These are phyloP conservation scores for Leccinellum luteum DNA, from an alignment of 768 basidiomycete genomes.

Conservation along the genomic window DNA sequence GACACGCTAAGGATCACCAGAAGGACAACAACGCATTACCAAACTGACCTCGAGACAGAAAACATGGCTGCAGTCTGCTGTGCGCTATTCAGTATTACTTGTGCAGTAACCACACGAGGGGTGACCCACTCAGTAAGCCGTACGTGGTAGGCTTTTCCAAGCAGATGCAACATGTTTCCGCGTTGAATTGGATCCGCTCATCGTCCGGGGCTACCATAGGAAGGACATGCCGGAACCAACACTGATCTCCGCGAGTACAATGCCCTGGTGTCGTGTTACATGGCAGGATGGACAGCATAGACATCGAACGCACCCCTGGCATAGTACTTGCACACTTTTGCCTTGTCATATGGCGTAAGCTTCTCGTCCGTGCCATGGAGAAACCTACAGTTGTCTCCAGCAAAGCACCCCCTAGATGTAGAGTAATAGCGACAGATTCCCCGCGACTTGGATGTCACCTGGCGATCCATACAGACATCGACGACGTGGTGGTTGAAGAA, in stretches of 20 bases:
- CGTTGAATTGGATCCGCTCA: slow-evolving; percentile 31
- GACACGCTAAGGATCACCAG: slow-evolving; percentile 4
- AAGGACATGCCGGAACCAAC: slow-evolving; percentile 71
- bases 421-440: slow-evolving; percentile 70
- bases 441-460: slow-evolving; percentile 65
- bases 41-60: slow-evolving; percentile 67
- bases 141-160: slow-evolving; percentile 68
- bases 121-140: slow-evolving; percentile 60
- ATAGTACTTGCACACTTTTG: slow-evolving; percentile 68
- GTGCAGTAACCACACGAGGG: neutral
- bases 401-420: slow-evolving; percentile 64
- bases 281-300: neutral
- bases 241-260: slow-evolving; percentile 64
- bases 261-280: slow-evolving; percentile 45
- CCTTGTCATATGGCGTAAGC: slow-evolving; percentile 67
- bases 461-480: slow-evolving; percentile 45
- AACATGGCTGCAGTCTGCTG: slow-evolving; percentile 73
- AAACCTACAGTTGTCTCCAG: slow-evolving; percentile 72
- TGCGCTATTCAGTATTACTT: slow-evolving; percentile 4
- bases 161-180: slow-evolving; percentile 67
- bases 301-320: slow-evolving; percentile 44
- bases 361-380: slow-evolving; percentile 54
- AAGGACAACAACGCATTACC: neutral
- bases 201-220: slow-evolving; percentile 20
- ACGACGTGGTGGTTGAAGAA: slow-evolving; percentile 3